These are phyloP conservation scores for Candida alai DNA, from an alignment of 805 yeast genomes.

Conservation along the genomic window DNA sequence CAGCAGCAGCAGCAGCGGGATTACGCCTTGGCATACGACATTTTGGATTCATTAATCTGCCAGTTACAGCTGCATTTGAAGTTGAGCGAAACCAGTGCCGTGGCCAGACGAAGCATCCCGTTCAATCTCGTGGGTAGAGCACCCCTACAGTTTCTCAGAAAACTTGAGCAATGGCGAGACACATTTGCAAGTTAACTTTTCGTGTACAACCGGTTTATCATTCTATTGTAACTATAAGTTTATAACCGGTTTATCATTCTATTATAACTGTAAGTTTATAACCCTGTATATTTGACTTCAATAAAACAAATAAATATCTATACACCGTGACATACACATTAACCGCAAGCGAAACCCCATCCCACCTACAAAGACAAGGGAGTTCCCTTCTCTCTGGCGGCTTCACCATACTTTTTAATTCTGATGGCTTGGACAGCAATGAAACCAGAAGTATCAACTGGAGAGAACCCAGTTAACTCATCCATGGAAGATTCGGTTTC, in stretches of 20 bases:
- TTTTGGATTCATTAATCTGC: slow-evolving; percentile 13
- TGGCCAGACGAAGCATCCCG: slow-evolving; percentile 35
- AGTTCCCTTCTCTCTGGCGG: slow-evolving; percentile 78
- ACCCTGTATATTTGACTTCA: neutral
- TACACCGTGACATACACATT: neutral
- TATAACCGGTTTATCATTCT: neutral
- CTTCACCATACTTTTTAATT: slow-evolving; percentile 96
- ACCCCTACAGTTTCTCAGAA: slow-evolving; percentile 3
- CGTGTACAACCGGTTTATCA: neutral
- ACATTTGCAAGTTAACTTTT: neutral
- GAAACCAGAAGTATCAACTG: slow-evolving; percentile 95
- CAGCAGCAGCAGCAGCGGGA: neutral
- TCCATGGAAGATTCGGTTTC: slow-evolving; percentile 99
- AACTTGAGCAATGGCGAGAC: slow-evolving; percentile 7
- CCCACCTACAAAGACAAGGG: slow-evolving; percentile 40
- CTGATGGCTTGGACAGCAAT: slow-evolving; percentile 98
- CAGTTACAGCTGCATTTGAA: slow-evolving; percentile 31
- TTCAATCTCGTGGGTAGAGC: slow-evolving; percentile 24
- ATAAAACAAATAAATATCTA: neutral
- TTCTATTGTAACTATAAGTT: neutral
- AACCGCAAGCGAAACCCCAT: neutral
- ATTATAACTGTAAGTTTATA: neutral
- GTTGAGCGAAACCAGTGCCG: slow-evolving; percentile 26
- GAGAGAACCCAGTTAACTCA: slow-evolving; percentile 96
- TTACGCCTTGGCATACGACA: too few relatives aligned